Evolutionary conservation across 345 rosid species (phyloP), one percentile per base, ranked within the genome.

Genomic region (Corchorus olitorius): DNA sequence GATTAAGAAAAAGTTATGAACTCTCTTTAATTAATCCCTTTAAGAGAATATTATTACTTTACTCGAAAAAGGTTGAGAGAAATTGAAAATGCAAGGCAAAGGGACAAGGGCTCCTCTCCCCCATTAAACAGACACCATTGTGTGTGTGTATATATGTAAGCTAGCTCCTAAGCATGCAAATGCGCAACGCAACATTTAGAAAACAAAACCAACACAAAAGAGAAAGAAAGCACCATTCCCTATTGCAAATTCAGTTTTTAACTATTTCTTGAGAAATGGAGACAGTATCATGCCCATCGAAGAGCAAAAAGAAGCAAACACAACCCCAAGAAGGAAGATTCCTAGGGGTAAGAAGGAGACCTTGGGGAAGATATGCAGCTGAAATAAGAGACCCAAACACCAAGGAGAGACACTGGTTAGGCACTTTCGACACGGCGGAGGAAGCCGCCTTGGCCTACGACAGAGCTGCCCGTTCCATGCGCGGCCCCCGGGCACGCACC

Each of bases 331-430:
- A 54, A 6, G 12, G 27, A 60, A 86, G 88, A 79, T 92, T 89
- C 83, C 84, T 92, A 14, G 97, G 97, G 8, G 97, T 92, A 3
- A 71, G 97, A 62, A 79, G 94, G 22, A 77, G 97, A 74, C 97
- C 97, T 22, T 92, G 97, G 97, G 97, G 94, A 14, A 83, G 94
- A 78, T 92, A 92, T 63, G 94, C 97, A 1, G 97, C 94, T 3
- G 97, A 92, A 84, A 92, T 92, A 60, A 80, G 97, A 78, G 93
- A 92, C 84, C 94, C 97, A 17, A 81, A 88, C 17, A 90, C 97
- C 41, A 92, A 92, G 71, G 92, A 92, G 79, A 88, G 94, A 77
- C 97, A 89, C 79, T 92, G 97, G 97, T 87, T 92, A 2, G 94
- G 97, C 16, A 92, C 97, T 53, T 90, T 92, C 34, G 94, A 92